Evolutionary conservation across 495 filamentous ascomycete species (phyloP).

Genomic region (Tuber melanosporum): DNA sequence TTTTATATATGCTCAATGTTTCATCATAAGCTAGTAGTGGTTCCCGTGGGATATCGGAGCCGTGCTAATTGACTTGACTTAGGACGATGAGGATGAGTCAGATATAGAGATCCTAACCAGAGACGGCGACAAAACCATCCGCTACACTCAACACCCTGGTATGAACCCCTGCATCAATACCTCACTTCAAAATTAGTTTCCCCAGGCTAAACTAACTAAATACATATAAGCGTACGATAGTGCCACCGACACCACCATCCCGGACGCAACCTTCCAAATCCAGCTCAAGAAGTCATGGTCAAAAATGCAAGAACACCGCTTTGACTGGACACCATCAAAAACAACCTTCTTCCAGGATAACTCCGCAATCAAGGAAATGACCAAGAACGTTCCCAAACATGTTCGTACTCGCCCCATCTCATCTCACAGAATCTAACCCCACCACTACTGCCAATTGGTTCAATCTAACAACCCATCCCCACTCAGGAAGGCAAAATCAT

Average conservation of each 20-base stretch:
- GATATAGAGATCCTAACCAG: constrained; percentile 39
- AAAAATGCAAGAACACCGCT: constrained; percentile 36
- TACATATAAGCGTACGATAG: constrained; percentile 25
- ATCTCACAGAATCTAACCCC: constrained; percentile 7
- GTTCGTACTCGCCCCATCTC: constrained; percentile 22
- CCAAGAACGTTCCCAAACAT: constrained; percentile 34
- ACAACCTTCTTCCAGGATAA: constrained; percentile 38
- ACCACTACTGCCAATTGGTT: background rate
- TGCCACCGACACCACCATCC: constrained; percentile 10
- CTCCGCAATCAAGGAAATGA: constrained; percentile 12
- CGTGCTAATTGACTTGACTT: constrained; percentile 5
- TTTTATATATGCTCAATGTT: background rate
- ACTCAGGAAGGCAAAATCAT: constrained; percentile 30
- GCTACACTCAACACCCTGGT: constrained; percentile 41
- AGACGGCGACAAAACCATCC: constrained; percentile 21
- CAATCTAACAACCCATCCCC: constrained; percentile 7
- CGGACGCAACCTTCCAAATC: constrained; percentile 23
- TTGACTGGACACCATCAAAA: constrained; percentile 33
- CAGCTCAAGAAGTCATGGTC: constrained; percentile 29
- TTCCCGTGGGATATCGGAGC: background rate
- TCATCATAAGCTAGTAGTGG: background rate
- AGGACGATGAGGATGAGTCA: constrained; percentile 36
- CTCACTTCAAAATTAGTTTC: background rate
- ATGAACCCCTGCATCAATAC: background rate
- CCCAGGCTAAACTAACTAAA: constrained; percentile 2